Conservation (phyloP, 805 yeast genomes). For the Phaffomyces antillensis region DNA sequence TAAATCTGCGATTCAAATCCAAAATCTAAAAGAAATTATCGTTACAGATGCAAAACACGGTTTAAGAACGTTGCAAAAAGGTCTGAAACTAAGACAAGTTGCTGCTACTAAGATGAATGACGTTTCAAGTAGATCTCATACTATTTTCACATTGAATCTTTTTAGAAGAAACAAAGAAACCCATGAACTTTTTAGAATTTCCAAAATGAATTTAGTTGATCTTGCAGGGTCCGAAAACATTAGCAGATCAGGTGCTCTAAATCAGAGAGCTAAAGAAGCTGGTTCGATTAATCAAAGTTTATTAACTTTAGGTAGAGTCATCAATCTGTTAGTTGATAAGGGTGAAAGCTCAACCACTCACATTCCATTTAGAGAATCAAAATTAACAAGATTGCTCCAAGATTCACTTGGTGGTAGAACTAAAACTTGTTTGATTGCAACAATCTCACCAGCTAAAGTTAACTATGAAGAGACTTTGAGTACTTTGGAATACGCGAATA, state of each 20-base stretch:
- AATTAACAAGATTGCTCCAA: slow-evolving; percentile 65
- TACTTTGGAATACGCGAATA: slow-evolving; percentile 80
- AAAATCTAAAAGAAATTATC: slow-evolving; percentile 57
- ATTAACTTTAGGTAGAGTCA: slow-evolving; percentile 82
- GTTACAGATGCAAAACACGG: slow-evolving; percentile 52
- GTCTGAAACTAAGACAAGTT: slow-evolving; percentile 53
- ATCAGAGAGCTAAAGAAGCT: slow-evolving; percentile 86
- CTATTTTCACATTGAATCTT: slow-evolving; percentile 61
- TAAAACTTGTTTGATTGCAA: slow-evolving; percentile 80
- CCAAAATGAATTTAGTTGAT: slow-evolving; percentile 85
- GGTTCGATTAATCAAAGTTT: slow-evolving; percentile 88
- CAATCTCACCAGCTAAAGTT: slow-evolving; percentile 73
- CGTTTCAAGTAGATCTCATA: slow-evolving; percentile 68
- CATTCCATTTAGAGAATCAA: slow-evolving; percentile 82
- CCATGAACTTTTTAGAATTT: slow-evolving; percentile 41
- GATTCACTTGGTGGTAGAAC: slow-evolving; percentile 86
- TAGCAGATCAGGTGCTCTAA: slow-evolving; percentile 77
- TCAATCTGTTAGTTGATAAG: slow-evolving; percentile 61
- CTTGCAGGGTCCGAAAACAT: slow-evolving; percentile 94
- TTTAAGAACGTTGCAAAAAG: slow-evolving; percentile 44
- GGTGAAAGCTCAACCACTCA: slow-evolving; percentile 39
- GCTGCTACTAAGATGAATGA: slow-evolving; percentile 73
- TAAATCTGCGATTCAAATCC: slow-evolving; percentile 40
- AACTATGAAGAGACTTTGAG: slow-evolving; percentile 79
- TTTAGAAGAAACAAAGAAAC: slow-evolving; percentile 38